Evolutionary conservation across 176 grass and related monocot species (phyloP).

Genomic region (Oryza officinalis): DNA sequence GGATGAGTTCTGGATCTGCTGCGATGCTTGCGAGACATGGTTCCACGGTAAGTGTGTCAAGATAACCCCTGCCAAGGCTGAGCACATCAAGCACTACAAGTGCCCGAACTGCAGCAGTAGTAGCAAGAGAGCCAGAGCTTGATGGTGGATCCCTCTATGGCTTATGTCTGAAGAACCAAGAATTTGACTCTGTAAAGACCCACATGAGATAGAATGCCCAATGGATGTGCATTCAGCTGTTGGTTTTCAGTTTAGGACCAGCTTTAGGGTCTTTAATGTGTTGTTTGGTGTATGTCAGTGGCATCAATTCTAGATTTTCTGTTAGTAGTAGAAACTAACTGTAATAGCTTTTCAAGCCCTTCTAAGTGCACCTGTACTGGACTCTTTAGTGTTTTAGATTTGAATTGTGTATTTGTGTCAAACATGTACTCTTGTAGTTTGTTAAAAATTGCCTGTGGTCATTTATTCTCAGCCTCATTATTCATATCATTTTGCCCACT

Average conservation of each 20-base stretch:
- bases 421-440: conserved; percentile 40
- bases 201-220: conserved; percentile 35
- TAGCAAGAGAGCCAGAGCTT: conserved; percentile 81
- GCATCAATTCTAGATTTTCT: conserved; percentile 38
- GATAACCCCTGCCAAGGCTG: conserved; percentile 91
- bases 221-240: conserved; percentile 39
- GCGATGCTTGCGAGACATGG: conserved; percentile 89
- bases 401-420: conserved; percentile 36
- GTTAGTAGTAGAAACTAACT: conserved; percentile 50
- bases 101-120: conserved; percentile 90
- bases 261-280: conserved; percentile 49
- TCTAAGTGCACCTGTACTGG: conserved; percentile 26
- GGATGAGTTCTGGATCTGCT: conserved; percentile 97
- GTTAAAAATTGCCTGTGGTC: conserved; percentile 24
- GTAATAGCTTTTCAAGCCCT: conserved; percentile 46
- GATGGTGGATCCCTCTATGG: conserved; percentile 22
- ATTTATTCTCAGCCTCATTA: not conserved
- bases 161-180: conserved; percentile 42
- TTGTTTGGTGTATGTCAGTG: conserved; percentile 45
- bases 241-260: conserved; percentile 55
- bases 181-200: conserved; percentile 53
- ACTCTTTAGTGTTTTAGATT: conserved; percentile 17
- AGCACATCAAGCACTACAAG: conserved; percentile 98
- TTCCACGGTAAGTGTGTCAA: conserved; percentile 96
- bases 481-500: not conserved